Base-by-base conservation (phyloP, 805 yeast genomes). In the Yamadazyma tumulicola region DNA sequence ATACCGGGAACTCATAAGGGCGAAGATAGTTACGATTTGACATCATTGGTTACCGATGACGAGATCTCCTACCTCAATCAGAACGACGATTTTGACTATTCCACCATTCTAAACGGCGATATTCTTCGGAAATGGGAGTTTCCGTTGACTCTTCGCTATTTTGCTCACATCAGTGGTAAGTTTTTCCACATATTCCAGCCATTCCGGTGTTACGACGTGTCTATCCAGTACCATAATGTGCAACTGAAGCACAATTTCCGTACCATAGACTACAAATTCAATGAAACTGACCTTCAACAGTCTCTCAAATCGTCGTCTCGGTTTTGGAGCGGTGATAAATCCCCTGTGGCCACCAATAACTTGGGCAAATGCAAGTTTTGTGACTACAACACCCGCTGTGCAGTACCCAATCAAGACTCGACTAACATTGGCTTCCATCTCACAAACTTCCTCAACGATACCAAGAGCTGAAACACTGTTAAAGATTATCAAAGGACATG, bases 321-420 rank as follows among this genome's bases (percentile, higher is more conserved):
- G 16, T 73, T 78, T 42, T 82, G 88, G 88, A 61, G 64, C 45
- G 88, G 88, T 0, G 46, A 55, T 20, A 56, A 83, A 29, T 52
- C 51, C 3, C 84, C 85, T 1, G 48, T 46, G 19, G 69, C 69
- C 5, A 64, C 74, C 4, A 47, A 51, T 6, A 72, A 53, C 43
- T 57, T 43, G 35, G 51, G 56, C 4, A 67, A 67, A 38, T 82
- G 91, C 51, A 61, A 56, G 11, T 59, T 53, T 32, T 82, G 91
- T 56, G 77, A 72, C 13, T 82, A 74, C 50, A 59, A 61, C 18
- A 23, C 49, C 4, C 43, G 37, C 27, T 57, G 63, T 35, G 13
- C 42, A 1, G 33, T 52, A 3, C 59, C 59, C 3, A 53, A 49
- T 26, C 29, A 39, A 25, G 43, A 41, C 26, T 21, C 38, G 29